A percentile compares a stretch with the other conserved stretches of the same genome.
phyloP scores from a whole-genome alignment of 2,329 filamentous ascomycete species.

The Colletotrichum shisoi region DNA sequence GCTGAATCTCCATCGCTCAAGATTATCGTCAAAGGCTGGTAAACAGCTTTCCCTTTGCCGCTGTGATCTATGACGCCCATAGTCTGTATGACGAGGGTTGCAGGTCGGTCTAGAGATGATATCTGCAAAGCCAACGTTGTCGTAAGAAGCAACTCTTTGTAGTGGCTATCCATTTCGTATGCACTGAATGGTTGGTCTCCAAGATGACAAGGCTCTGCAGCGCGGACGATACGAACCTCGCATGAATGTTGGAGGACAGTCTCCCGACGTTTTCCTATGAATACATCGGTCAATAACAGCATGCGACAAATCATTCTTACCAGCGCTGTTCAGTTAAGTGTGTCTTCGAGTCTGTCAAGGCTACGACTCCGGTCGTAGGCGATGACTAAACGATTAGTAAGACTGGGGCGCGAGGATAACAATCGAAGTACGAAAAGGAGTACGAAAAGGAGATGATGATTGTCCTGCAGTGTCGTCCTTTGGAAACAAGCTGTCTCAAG shows the following conservation, averaged over 20 bases:
- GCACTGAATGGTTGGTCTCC: background rate
- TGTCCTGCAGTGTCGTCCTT: background rate
- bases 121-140: conserved; percentile 35
- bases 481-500: conserved; percentile 6
- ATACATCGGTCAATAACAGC: too few species aligned
- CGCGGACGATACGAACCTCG: too few species aligned
- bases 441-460: background rate
- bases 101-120: conserved; percentile 35
- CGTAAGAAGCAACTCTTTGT: conserved; percentile 15
- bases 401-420: too few species aligned
- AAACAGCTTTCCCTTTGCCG: background rate
- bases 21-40: background rate
- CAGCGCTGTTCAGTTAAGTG: too few species aligned
- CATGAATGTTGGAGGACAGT: too few species aligned
- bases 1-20: background rate
- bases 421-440: background rate
- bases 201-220: too few species aligned
- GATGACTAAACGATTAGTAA: background rate
- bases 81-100: conserved; percentile 29
- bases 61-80: too few species aligned
- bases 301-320: too few species aligned
- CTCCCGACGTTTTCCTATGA: too few species aligned
- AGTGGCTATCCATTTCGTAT: background rate
- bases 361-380: background rate
- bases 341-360: background rate